Base-by-base conservation (phyloP, 148 eudicot genomes). In the Cornus florida region DNA sequence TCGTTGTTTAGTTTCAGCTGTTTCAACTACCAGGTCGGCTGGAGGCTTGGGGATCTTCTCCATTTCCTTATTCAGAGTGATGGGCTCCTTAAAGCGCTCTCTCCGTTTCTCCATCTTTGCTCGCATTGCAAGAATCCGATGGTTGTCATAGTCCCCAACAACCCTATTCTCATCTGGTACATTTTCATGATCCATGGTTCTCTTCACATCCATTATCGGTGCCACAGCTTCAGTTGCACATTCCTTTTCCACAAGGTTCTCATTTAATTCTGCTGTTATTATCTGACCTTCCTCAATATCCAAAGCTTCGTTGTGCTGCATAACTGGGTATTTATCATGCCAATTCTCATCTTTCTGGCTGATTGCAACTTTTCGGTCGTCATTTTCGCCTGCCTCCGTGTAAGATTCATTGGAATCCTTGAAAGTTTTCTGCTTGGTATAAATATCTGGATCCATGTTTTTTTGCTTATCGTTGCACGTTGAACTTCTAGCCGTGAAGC, bases 251-350 rank as follows among this genome's bases (percentile, higher is more conserved):
- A 71, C 7, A 65, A 75, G 46, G 10, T 69, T 59, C 74, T 72
- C 75, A 12, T 74, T 78, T 24, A 74, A 32, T 41, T 86, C 89
- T 77, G 80, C 86, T 62, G 73, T 69, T 60, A 82, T 48, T 74
- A 87, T 85, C 81, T 82, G 88, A 71, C 86, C 87, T 81, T 87
- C 85, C 78, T 87, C 88, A 14, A 83, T 78, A 67, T 85, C 88
- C 74, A 77, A 73, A 62, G 68, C 78, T 35, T 82, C 84, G 53
- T 78, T 46, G 5, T 69, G 72, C 65, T 68, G 39, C 2, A 76
- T 23, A 22, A 62, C 53, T 10, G 83, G 75, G 38, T 76, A 69
- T 66, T 73, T 75, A n/a, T 60, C 73, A 62, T 12, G 22, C 75
- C 72, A 48, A 8, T 73, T 39, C 73, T 62, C 38, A 69, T 35